phyloP scores from a whole-genome alignment of 805 yeast genomes.

The Metschnikowia sp. region DNA sequence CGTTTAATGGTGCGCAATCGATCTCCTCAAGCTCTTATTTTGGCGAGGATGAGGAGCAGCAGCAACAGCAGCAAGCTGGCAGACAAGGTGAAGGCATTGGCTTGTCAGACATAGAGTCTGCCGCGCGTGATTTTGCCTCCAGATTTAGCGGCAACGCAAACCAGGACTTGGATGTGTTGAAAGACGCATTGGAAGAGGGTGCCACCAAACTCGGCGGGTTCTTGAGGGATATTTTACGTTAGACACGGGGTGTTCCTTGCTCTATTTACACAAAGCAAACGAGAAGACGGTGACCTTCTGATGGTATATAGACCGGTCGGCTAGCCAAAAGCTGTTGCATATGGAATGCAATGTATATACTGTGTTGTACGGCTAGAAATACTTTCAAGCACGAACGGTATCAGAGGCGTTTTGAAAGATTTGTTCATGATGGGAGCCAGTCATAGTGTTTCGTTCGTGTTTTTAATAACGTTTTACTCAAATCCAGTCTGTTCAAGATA shows the following conservation, averaged over 20 bases:
- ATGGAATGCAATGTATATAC: no score
- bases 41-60: conserved; percentile 67
- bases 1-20: conserved; percentile 81
- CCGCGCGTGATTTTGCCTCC: conserved; percentile 61
- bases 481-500: no score
- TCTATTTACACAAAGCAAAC: neutral
- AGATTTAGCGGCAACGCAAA: conserved; percentile 73
- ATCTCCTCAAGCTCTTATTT: conserved; percentile 92
- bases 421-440: no score
- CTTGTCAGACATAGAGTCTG: conserved; percentile 49
- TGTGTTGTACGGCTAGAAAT: no score
- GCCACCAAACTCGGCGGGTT: conserved; percentile 84
- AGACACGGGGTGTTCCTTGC: neutral
- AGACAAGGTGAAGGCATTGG: conserved; percentile 22
- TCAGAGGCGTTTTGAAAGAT: no score
- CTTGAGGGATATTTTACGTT: conserved; percentile 78
- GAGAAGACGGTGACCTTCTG: neutral
- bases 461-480: no score
- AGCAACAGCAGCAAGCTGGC: conserved; percentile 16
- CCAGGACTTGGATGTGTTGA: conserved; percentile 84
- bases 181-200: conserved; percentile 91
- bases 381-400: no score
- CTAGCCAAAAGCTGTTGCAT: no score
- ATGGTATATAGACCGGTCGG: neutral
- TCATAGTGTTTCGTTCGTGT: no score